phyloP scores from a whole-genome alignment of 495 filamentous ascomycete genomes.

The Penicillium waksmanii region DNA sequence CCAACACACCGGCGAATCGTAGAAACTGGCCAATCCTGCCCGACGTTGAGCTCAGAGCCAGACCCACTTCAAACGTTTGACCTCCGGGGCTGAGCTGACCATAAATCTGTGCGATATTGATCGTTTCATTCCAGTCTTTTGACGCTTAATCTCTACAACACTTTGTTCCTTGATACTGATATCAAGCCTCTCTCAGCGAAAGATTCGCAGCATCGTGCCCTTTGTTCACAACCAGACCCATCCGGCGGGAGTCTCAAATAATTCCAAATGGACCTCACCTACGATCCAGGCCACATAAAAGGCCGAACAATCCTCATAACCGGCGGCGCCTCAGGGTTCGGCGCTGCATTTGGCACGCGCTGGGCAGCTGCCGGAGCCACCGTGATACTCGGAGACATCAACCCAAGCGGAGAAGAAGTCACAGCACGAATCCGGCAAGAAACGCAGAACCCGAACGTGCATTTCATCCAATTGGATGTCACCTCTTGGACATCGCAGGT shows the following conservation, averaged over 20 bases:
- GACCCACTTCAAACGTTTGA: background rate
- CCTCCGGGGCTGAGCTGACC: background rate
- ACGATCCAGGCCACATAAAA: constrained; percentile 9
- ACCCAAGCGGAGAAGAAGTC: constrained; percentile 15
- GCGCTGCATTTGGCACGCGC: constrained; percentile 13
- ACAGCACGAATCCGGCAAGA: constrained; percentile 14
- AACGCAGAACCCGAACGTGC: constrained; percentile 15
- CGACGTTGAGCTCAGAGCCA: background rate
- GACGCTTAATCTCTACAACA: background rate
- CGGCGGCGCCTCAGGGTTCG: constrained; percentile 14
- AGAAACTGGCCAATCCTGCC: background rate
- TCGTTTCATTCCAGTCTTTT: background rate
- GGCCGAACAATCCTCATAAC: constrained; percentile 16
- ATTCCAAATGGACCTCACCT: constrained; percentile 14
- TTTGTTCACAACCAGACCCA: background rate
- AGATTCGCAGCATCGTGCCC: too few relatives aligned
- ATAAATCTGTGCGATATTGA: background rate
- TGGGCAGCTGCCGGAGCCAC: constrained; percentile 17
- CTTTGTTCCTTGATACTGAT: background rate
- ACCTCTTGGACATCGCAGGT: constrained; percentile 19
- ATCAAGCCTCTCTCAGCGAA: too few relatives aligned
- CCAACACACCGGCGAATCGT: background rate
- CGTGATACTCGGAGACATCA: constrained; percentile 19
- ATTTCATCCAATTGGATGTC: constrained; percentile 19
- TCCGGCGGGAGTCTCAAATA: background rate